Evolutionary conservation across 768 basidiomycete species (phyloP), one percentile per base, ranked within the genome.

Genomic region (Leccinum barrowsii): DNA sequence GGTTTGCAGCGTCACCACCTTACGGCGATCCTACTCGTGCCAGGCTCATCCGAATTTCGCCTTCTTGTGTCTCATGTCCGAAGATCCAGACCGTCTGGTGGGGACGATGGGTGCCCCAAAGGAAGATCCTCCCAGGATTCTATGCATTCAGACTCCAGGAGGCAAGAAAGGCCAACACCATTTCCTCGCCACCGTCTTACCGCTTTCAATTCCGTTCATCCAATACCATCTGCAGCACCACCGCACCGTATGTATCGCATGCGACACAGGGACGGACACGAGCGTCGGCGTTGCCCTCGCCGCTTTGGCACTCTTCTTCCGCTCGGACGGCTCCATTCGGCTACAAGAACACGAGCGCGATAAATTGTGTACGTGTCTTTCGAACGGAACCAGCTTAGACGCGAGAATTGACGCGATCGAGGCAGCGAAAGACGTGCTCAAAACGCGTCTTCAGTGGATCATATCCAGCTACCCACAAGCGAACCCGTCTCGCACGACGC

Each of bases 401-500:
- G 34, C 34, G 10, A n/a, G 24, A 10, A 19, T 52, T 67, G 12
- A 62, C 30, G 1, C 7, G 21, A 19, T 60, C 35, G 40, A 35
- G 35, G 19, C 66, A 47, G 79, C 76, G 62, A 97, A 97, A 70
- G 72, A 77, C 19, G 73, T 79, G 12, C 83, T 98, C 61, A 82
- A 84, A 11, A 86, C 77, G 12, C 80, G 93, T 17, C 77, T 98
- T 35, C 87, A 98, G 68, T 93, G 90, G 91, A 84, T 98, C 50
- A 88, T 94, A 58, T 78, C 87, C 19, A 86, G 84, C 62, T 75
- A 81, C 53, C 89, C 90, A 5, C 76, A 78, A 55, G 89, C 86
- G 4, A 98, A 97, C 68, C 95, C 96, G 0, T 86, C 90, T 10
- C 82, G 94, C 44, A 79, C 84, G 15, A 92, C 89, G 8, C 77